Evolutionary conservation across 2,329 filamentous ascomycete species (phyloP).

Genomic region (Ophiostoma ips): DNA sequence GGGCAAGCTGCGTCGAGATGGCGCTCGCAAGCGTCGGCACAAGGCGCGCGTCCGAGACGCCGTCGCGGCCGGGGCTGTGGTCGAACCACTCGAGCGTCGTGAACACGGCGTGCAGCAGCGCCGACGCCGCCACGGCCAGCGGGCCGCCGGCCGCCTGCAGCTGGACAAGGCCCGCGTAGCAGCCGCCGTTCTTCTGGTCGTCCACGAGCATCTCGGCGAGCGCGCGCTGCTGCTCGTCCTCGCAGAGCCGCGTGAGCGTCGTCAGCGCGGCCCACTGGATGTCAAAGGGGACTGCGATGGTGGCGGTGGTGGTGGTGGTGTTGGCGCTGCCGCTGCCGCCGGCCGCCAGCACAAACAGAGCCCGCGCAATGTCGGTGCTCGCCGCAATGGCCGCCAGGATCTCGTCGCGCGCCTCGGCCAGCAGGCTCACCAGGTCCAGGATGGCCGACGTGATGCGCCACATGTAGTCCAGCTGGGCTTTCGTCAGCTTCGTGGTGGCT

Average conservation of each 20-base stretch:
- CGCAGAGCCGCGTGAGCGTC: conserved; percentile 43
- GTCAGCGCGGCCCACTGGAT: conserved; percentile 35
- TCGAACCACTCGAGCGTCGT: conserved; percentile 38
- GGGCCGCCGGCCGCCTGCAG: conserved; percentile 34
- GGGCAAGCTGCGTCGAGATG: conserved; percentile 20
- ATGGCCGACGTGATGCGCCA: conserved; percentile 42
- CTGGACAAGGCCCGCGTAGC: conserved; percentile 34
- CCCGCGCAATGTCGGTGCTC: conserved; percentile 33
- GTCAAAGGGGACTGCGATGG: conserved; percentile 22
- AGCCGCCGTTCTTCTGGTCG: conserved; percentile 24
- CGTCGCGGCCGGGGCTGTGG: conserved; percentile 31
- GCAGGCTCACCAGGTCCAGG: conserved; percentile 35
- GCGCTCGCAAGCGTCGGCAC: conserved; percentile 30
- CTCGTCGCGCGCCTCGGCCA: conserved; percentile 47
- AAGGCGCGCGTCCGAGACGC: conserved; percentile 35
- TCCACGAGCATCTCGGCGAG: conserved; percentile 42
- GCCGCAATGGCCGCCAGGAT: conserved; percentile 40
- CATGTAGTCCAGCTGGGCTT: conserved; percentile 37
- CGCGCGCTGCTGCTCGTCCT: conserved; percentile 35
- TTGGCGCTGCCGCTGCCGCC: conserved; percentile 21
- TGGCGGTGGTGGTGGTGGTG: conserved; percentile 11
- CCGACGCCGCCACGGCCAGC: conserved; percentile 42
- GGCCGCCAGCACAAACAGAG: conserved; percentile 40
- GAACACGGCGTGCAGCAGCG: conserved; percentile 50
- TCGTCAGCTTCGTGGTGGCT: conserved; percentile 24